phyloP scores from a whole-genome alignment of 306 rosid species.

The Quercus bicolor region DNA sequence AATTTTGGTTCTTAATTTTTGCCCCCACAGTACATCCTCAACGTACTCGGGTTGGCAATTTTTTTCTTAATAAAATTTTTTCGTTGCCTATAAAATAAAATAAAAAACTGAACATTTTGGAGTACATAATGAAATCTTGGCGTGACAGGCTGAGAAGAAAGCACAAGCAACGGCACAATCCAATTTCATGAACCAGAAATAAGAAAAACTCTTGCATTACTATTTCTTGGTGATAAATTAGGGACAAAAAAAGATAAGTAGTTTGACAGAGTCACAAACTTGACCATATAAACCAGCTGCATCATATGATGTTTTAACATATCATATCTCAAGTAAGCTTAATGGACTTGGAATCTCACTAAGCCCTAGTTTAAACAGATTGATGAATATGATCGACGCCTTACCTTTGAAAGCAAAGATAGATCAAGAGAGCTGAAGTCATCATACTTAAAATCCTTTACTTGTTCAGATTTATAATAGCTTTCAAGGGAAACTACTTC shows the following conservation, averaged over 20 bases:
- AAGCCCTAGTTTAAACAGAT: conserved; percentile 10
- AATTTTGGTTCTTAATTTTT: no score
- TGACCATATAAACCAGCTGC: neutral
- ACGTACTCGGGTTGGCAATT: no score
- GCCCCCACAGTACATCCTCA: no score
- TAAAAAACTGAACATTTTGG: neutral
- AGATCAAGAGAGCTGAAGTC: conserved; percentile 85
- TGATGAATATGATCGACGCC: conserved; percentile 4
- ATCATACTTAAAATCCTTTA: conserved; percentile 90
- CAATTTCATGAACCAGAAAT: neutral
- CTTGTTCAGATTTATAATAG: conserved; percentile 76
- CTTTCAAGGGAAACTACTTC: conserved; percentile 94
- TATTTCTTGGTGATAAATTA: neutral
- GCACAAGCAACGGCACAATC: neutral
- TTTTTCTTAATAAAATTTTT: no score
- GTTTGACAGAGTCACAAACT: neutral
- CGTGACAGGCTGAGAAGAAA: neutral
- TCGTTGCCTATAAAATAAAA: no score
- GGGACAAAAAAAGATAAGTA: neutral
- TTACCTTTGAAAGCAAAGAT: conserved; percentile 85
- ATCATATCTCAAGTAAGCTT: neutral
- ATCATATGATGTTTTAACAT: neutral
- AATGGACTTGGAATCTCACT: neutral
- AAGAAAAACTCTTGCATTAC: neutral
- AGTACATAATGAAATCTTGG: neutral